Evolutionary conservation across 495 filamentous ascomycete genomes (phyloP).

Genomic region (Aspergillus sclerotioniger): DNA sequence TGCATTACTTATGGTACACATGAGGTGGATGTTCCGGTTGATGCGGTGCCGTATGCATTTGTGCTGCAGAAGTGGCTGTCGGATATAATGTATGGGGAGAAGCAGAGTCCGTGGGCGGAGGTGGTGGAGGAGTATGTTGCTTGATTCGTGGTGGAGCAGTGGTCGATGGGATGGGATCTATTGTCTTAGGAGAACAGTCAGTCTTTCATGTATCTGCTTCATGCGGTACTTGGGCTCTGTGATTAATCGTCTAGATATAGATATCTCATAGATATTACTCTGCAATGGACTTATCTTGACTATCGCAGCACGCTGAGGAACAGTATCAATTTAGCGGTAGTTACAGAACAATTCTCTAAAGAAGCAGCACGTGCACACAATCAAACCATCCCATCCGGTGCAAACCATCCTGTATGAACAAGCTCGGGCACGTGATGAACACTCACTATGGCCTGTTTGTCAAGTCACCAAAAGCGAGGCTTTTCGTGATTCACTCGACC

Average conservation of each 20-base stretch:
- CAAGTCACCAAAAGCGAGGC: no score
- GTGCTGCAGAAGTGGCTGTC: slow-evolving; percentile 1
- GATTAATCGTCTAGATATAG: no score
- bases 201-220: neutral
- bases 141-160: neutral
- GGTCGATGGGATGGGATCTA: neutral
- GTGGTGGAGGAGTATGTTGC: slow-evolving; percentile 4
- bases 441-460: no score
- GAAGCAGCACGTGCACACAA: no score
- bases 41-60: slow-evolving; percentile 1
- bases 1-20: neutral
- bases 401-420: no score
- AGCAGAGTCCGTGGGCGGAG: neutral
- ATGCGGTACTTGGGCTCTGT: no score
- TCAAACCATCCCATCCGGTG: no score
- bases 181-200: neutral
- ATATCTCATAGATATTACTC: no score
- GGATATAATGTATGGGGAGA: slow-evolving; percentile 5
- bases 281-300: no score
- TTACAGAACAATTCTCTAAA: neutral
- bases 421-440: no score
- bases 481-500: no score
- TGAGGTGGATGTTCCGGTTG: neutral
- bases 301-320: no score
- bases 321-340: neutral